Conservation (phyloP, 768 basidiomycete genomes). For the Russula olivacea region DNA sequence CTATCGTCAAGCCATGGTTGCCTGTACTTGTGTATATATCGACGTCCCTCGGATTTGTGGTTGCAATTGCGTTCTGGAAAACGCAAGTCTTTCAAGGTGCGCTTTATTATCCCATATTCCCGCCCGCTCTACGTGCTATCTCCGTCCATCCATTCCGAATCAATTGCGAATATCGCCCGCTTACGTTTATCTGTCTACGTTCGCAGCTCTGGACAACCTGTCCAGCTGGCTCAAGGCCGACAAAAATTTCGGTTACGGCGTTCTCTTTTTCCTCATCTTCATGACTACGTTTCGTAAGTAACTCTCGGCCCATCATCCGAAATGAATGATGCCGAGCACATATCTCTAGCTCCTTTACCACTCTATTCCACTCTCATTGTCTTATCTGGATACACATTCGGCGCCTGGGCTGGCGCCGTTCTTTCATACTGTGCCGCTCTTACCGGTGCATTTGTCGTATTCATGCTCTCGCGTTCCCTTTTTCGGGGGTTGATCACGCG, state of each 20-base stretch:
- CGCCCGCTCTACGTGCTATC: conserved; percentile 14
- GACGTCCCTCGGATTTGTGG: conserved; percentile 70
- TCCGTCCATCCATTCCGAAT: conserved; percentile 17
- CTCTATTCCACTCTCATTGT: conserved; percentile 92
- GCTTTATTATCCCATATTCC: conserved; percentile 30
- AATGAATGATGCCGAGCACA: conserved; percentile 11
- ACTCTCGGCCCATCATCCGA: conserved; percentile 22
- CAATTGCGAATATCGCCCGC: conserved; percentile 12
- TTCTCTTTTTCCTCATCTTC: conserved; percentile 79
- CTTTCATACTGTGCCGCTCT: conserved; percentile 87
- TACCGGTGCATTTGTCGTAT: conserved; percentile 77
- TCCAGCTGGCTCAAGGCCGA: conserved; percentile 72
- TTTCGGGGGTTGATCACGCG: conserved; percentile 63
- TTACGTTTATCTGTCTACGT: conserved; percentile 21
- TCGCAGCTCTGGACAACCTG: conserved; percentile 71
- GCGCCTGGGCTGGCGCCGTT: conserved; percentile 74
- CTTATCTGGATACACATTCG: conserved; percentile 87
- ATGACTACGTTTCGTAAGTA: conserved; percentile 80
- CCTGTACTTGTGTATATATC: conserved; percentile 72
- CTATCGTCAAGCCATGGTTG: conserved; percentile 64
- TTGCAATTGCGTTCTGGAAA: conserved; percentile 81
- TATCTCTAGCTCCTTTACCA: conserved; percentile 68
- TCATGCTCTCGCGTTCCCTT: conserved; percentile 68
- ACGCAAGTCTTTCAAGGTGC: conserved; percentile 75
- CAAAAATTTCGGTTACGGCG: conserved; percentile 65